A percentile compares a stretch with the other conserved stretches of the same genome.
Evolutionary conservation across 495 filamentous ascomycete species (phyloP).

Genomic region (Podospora pseudoanserina): DNA sequence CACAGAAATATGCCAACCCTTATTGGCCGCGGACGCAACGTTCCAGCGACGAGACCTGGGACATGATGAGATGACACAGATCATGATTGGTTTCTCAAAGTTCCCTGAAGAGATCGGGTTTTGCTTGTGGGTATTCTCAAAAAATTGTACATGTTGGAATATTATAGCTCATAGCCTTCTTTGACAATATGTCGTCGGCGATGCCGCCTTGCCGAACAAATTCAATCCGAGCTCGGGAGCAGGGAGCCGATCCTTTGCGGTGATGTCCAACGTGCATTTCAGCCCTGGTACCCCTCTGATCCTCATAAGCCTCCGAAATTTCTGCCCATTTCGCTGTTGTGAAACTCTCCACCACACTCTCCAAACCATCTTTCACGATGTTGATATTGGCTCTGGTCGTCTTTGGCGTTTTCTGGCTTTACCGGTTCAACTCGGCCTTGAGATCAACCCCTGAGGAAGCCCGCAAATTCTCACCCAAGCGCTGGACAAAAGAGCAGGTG

Average conservation of each 20-base stretch:
- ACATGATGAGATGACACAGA: background rate
- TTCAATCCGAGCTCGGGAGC: background rate
- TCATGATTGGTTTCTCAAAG: background rate
- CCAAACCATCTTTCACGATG: background rate
- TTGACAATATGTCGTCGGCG: background rate
- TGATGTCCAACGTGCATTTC: background rate
- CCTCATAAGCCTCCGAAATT: background rate
- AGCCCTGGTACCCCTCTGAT: background rate
- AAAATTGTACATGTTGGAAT: background rate
- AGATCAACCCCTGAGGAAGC: slow-evolving; percentile 46
- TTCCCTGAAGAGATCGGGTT: background rate
- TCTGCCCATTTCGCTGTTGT: background rate
- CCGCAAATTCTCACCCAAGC: slow-evolving; percentile 39
- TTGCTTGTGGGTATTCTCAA: background rate
- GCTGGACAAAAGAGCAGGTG: slow-evolving; percentile 53
- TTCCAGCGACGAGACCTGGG: background rate
- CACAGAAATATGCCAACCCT: background rate
- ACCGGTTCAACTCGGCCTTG: slow-evolving; percentile 52
- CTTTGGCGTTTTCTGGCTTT: slow-evolving; percentile 43
- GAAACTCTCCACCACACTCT: background rate
- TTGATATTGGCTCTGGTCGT: slow-evolving; percentile 14
- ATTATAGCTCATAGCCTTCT: background rate
- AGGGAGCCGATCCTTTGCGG: background rate
- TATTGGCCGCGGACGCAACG: background rate
- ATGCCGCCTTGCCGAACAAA: background rate